Evolutionary conservation across 176 grass and related monocot genomes (phyloP).

Genomic region (Tillandsia fasciculata): DNA sequence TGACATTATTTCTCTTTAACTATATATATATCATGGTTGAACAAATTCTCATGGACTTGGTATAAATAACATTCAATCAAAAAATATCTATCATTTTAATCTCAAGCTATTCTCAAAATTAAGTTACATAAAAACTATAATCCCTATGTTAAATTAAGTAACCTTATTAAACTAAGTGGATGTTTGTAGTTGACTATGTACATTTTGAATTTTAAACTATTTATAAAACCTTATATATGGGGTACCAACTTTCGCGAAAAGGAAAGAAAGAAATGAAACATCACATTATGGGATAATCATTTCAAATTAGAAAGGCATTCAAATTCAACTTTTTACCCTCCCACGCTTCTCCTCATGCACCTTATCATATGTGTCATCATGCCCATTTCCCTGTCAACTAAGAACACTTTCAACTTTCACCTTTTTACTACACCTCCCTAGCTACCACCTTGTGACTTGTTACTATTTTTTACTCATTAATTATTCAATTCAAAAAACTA

Average conservation of each 20-base stretch:
- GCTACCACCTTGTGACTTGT: background rate
- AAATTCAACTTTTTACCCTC: conserved; percentile 42
- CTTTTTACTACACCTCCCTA: conserved; percentile 24
- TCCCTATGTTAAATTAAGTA: background rate
- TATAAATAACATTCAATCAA: background rate
- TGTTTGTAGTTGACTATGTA: background rate
- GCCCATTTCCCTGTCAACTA: conserved; percentile 13
- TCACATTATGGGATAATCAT: conserved; percentile 87
- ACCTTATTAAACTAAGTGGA: background rate
- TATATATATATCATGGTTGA: background rate
- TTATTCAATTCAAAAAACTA: conserved; percentile 14
- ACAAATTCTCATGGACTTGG: conserved; percentile 7
- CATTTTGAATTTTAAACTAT: background rate
- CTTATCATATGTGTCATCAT: conserved; percentile 69
- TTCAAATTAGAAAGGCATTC: conserved; percentile 77
- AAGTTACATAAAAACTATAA: too few species aligned
- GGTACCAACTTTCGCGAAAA: background rate
- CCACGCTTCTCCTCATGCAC: conserved; percentile 21
- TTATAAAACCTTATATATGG: background rate
- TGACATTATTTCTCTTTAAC: background rate
- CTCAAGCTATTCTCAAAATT: too few species aligned
- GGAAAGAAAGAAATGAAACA: conserved; percentile 12
- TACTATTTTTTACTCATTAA: conserved; percentile 8
- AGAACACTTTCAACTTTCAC: conserved; percentile 35
- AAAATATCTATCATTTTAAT: background rate